A percentile compares a stretch with the other conserved stretches of the same genome.
phyloP scores from a whole-genome alignment of 2,329 filamentous ascomycete species.

The Colletotrichum sp. region DNA sequence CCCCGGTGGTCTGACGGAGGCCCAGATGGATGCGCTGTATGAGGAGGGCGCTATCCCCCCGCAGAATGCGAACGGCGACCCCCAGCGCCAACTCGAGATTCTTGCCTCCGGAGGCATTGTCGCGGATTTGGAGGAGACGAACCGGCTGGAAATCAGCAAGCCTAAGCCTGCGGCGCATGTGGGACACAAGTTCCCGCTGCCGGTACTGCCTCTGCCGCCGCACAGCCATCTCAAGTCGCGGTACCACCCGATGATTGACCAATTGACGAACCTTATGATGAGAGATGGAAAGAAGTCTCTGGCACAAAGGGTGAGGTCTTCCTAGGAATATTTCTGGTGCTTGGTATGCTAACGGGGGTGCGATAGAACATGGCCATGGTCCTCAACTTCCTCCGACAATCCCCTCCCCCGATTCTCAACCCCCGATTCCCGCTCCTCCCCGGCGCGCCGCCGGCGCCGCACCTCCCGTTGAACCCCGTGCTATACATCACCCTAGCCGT shows the following conservation, averaged over 20 bases:
- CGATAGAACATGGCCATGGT: conserved; percentile 81
- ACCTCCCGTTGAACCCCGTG: conserved; percentile 88
- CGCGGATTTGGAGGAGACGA: conserved; percentile 19
- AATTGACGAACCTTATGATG: conserved; percentile 93
- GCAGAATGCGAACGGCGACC: conserved; percentile 22
- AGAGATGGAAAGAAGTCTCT: conserved; percentile 85
- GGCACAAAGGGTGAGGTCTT: conserved; percentile 78
- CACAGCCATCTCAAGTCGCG: conserved; percentile 73
- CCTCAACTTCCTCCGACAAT: conserved; percentile 83
- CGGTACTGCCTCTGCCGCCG: conserved; percentile 68
- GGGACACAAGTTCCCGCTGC: conserved; percentile 74
- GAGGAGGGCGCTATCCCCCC: conserved; percentile 45
- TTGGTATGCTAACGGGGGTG: not conserved
- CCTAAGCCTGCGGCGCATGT: not conserved
- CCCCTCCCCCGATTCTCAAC: conserved; percentile 78
- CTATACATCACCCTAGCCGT: conserved; percentile 89
- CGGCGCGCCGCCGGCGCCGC: conserved; percentile 74
- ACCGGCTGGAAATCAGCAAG: not conserved
- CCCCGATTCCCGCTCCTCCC: conserved; percentile 75
- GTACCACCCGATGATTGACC: conserved; percentile 84
- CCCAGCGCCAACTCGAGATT: conserved; percentile 32
- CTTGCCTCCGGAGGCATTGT: conserved; percentile 32
- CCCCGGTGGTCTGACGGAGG: conserved; percentile 42
- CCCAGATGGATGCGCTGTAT: conserved; percentile 50
- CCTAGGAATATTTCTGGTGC: not conserved